Base-by-base conservation (phyloP, 202 grass and related monocot species). In the Eragrostis tef region DNA sequence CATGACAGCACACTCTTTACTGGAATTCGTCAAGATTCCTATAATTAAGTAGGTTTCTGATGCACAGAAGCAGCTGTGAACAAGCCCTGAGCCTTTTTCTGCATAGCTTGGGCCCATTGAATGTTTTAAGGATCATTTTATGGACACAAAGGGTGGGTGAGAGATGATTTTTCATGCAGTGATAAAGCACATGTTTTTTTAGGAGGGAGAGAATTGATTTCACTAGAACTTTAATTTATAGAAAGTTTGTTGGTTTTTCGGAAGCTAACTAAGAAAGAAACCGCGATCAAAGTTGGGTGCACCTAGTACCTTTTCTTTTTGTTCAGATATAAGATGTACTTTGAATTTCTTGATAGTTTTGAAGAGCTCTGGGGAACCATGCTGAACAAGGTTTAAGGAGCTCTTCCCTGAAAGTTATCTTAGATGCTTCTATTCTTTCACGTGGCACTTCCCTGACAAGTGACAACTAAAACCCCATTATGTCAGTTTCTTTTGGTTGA, bases 61-160 rank as follows among this genome's bases (percentile, higher is more conserved):
- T n/a, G 51, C 46, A 83, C 43, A 14, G 27, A 3, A 57, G 34
- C 49, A 67, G n/a, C 36, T 57, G 49, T 61, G 57, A 57, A 27
- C 9, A 47, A 19, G 3, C 25, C 7, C 12, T 25, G 7, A 57
- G 45, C 7, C 6, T 8, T 75, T 54, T 54, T 75, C 61, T 16
- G 15, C 39, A 48, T 26, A 81, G n/a, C 52, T 70, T 46, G 17
- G 6, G 39, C 11, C 11, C 52, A 59, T 31, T 69, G 66, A 21
- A 27, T 81, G 16, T 70, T 58, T 79, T 54, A 67, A 61, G 73
- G 34, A 54, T 1, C 8, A 76, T 84, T 63, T 84, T 14, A 58
- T 34, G 25, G 58, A 17, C 27, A 64, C 61, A 75, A 43, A 53
- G 21, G 15, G 11, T 75, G 36, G 47, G 49, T 58, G 24, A 24